Base-by-base conservation (phyloP, 2,329 filamentous ascomycete genomes). In the Colletotrichum agaves region DNA sequence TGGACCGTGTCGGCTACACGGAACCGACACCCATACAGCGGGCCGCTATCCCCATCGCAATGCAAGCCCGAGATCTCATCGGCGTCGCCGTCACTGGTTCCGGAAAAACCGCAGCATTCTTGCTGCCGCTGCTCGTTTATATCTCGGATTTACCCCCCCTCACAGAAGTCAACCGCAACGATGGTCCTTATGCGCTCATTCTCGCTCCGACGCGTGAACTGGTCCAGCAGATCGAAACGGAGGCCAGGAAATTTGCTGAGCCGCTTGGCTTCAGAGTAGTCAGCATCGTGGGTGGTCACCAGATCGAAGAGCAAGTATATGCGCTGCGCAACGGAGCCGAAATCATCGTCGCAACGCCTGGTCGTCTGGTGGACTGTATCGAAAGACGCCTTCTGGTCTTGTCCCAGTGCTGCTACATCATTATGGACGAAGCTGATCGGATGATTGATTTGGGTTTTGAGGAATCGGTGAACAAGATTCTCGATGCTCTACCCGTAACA, bases 391-490 rank as follows among this genome's bases (percentile, higher is more conserved):
- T 98, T 33, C 85, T 98, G 2, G 95, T 99, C 1, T 87, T 98
- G 53, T 90, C 90, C n/a, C 96, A 98, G 80, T 98, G 96, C 79
- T 97, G 94, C 82, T 98, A 98, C 81, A 88, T 98, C 63, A 97
- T 99, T 80, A 98, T 99, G 95, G 96, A 99, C 78, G 96, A 99
- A 86, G 96, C 96, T 41, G 96, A 99, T 81, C 92, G 95, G 62
- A 99, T 99, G 96, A 97, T 99, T 71, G 96, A 99, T 77, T 89
- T 98, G 69, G 96, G 96, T 50, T 99, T 99, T 77, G 96, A 99
- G 80, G 96, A 98, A 75, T 93, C 94, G 0, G 93, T 99, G 67
- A 98, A 98, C 81, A 97, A 97, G 80, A 99, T 99, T 73, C 89
- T 99, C 50, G 94, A 97, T 73, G 95, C 96, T 2, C 87, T 99